phyloP scores from a whole-genome alignment of 2,329 filamentous ascomycete species.

The Colletotrichum falcatum region DNA sequence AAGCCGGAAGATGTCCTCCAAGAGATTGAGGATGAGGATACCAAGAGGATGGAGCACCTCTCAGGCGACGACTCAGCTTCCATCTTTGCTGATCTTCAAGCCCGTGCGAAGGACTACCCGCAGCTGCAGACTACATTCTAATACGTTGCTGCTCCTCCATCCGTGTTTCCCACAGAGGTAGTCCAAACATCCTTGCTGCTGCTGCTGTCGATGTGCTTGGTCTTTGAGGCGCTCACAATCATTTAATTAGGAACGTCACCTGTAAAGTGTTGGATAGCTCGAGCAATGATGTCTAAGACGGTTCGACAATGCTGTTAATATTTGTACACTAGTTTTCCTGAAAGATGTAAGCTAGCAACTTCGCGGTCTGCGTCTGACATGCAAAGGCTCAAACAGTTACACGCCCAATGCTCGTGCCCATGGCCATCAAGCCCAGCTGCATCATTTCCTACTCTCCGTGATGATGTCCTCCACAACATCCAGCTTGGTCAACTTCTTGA shows the following conservation, averaged over 20 bases:
- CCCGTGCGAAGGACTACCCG: conserved; percentile 70
- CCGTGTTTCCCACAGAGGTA: not conserved
- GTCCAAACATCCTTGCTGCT: not conserved
- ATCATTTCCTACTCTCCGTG: conserved; percentile 3
- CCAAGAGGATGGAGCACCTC: conserved; percentile 70
- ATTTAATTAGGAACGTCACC: too few species aligned
- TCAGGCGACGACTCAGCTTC: conserved; percentile 58
- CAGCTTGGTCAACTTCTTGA: conserved; percentile 45
- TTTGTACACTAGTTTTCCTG: not conserved
- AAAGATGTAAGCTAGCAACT: not conserved
- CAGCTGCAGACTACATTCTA: conserved; percentile 70
- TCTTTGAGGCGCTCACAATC: not conserved
- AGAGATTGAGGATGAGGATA: conserved; percentile 80
- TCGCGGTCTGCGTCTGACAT: not conserved
- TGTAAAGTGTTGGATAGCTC: not conserved
- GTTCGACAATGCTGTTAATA: not conserved
- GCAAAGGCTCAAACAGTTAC: not conserved
- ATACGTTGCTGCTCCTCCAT: not conserved
- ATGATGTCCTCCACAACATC: conserved; percentile 43
- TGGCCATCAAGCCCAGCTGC: not conserved
- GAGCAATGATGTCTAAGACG: not conserved
- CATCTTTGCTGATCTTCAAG: conserved; percentile 62
- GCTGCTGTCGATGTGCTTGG: not conserved
- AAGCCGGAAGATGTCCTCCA: conserved; percentile 78
- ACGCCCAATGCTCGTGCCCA: not conserved